Percentiles rank a stretch among this genome's conserved stretches.
Conservation (phyloP, 108 stramenopile genomes). For the Parmales sp. region DNA sequence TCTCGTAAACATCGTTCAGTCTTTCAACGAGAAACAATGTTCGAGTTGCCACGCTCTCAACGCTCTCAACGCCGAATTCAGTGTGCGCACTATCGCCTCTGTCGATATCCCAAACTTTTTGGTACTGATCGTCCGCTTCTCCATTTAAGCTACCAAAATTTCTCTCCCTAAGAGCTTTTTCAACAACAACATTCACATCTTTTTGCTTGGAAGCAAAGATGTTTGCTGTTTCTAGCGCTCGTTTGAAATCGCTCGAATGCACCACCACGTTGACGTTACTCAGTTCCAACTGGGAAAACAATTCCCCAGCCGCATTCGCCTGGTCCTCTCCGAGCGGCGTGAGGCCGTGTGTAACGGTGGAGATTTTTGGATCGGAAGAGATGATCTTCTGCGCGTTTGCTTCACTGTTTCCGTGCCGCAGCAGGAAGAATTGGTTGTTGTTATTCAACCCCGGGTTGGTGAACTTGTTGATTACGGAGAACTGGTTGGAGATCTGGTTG, state of each 20-base stretch:
- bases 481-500: too few relatives aligned
- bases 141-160: conserved; percentile 15
- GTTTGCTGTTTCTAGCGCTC: conserved; percentile 9
- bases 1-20: conserved; percentile 8
- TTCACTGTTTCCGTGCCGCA: conserved; percentile 19
- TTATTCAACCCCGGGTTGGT: too few relatives aligned
- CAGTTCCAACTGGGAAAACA: not conserved
- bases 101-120: conserved; percentile 15
- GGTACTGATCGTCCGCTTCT: conserved; percentile 13
- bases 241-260: conserved; percentile 8
- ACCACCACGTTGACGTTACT: not conserved
- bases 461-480: too few relatives aligned
- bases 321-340: conserved; percentile 13
- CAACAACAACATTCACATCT: not conserved
- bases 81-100: not conserved
- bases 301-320: not conserved
- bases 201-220: not conserved
- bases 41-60: not conserved
- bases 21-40: not conserved
- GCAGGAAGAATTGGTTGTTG: conserved; percentile 13
- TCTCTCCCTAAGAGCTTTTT: conserved; percentile 13
- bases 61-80: conserved; percentile 1
- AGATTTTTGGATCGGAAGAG: not conserved
- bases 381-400: conserved; percentile 10
- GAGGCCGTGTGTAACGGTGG: conserved; percentile 15